These are phyloP conservation scores for Elongisporangium senticosum DNA, from an alignment of 352 stramenopile genomes.

Conservation along the genomic window DNA sequence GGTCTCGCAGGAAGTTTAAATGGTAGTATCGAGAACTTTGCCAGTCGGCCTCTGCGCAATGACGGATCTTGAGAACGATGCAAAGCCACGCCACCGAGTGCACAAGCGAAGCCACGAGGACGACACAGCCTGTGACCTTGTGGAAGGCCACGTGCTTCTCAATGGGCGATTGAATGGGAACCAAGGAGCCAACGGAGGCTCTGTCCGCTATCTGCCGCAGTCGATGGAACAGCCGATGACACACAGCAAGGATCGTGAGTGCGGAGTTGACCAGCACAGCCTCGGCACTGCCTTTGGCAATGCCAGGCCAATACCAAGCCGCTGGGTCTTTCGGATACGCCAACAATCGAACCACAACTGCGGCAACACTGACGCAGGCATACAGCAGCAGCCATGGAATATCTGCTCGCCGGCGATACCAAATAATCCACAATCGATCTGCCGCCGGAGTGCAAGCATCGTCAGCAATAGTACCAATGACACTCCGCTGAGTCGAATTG, in stretches of 20 bases:
- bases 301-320: constrained; percentile 12
- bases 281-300: constrained; percentile 43
- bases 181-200: background rate
- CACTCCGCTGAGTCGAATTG: background rate
- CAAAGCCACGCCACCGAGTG: constrained; percentile 29
- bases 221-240: constrained; percentile 18
- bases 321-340: constrained; percentile 21
- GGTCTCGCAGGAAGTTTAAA: constrained; percentile 13
- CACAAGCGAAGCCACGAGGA: constrained; percentile 19
- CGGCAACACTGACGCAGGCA: constrained; percentile 12
- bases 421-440: background rate
- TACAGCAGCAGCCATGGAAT: constrained; percentile 24
- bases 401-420: constrained; percentile 12
- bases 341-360: constrained; percentile 18
- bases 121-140: constrained; percentile 20
- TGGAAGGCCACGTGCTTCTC: constrained; percentile 35
- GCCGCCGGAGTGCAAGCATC: background rate
- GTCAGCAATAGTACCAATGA: background rate
- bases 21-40: constrained; percentile 11
- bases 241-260: constrained; percentile 26
- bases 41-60: constrained; percentile 15
- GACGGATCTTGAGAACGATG: constrained; percentile 17
- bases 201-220: constrained; percentile 7
- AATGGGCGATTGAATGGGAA: constrained; percentile 7
- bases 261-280: constrained; percentile 29